Conservation (phyloP, 2,329 filamentous ascomycete genomes). For the Cercospora zeae-maydis region DNA sequence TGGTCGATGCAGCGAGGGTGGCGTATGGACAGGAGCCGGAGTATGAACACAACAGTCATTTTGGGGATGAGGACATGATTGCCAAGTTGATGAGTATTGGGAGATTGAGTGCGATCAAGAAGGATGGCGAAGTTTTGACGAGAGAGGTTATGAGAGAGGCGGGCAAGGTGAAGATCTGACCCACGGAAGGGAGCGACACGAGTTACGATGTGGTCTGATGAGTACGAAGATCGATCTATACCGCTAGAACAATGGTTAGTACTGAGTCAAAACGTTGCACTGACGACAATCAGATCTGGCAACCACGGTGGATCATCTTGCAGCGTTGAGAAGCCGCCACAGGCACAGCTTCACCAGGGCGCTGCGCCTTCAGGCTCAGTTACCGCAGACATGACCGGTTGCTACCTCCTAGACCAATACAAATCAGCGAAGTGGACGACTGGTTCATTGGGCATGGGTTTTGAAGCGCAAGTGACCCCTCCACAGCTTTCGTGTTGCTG, state of each 20-base stretch:
- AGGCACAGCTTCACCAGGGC: too few species aligned
- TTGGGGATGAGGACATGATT: slow-evolving; percentile 66
- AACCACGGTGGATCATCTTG: background rate
- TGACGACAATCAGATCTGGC: background rate
- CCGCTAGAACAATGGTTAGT: background rate
- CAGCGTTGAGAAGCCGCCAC: too few species aligned
- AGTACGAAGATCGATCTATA: background rate
- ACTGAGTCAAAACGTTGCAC: background rate
- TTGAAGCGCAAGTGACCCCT: too few species aligned
- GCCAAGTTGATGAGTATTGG: slow-evolving; percentile 54
- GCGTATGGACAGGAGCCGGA: slow-evolving; percentile 80
- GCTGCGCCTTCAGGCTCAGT: too few species aligned
- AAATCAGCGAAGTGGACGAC: too few species aligned
- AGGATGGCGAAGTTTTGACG: slow-evolving; percentile 47
- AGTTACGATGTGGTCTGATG: background rate
- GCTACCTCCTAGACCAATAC: background rate
- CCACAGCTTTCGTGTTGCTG: background rate
- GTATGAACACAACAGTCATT: slow-evolving; percentile 68
- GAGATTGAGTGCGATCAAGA: slow-evolving; percentile 51
- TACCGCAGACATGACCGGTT: too few species aligned
- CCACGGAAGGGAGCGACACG: slow-evolving; percentile 5
- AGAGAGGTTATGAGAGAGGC: slow-evolving; percentile 38
- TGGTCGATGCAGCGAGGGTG: slow-evolving; percentile 81
- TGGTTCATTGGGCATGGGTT: too few species aligned
- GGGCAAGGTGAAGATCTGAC: slow-evolving; percentile 31